Evolutionary conservation across 306 rosid genomes (phyloP).

Genomic region (Medicago lupulina): DNA sequence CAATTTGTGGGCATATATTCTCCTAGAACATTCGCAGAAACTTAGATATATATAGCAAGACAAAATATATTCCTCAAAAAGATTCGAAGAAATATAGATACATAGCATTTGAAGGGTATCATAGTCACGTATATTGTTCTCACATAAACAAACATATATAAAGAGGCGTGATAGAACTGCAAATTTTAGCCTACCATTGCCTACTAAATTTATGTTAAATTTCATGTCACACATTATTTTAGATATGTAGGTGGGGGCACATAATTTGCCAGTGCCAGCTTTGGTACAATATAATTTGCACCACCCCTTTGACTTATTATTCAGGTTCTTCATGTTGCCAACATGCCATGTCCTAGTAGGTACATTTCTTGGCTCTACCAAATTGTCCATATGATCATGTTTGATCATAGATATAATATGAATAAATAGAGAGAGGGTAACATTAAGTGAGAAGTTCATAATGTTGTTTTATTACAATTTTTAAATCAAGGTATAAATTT

Average conservation of each 20-base stretch:
- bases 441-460: too few species aligned
- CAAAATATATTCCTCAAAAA: background rate
- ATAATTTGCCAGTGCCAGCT: background rate
- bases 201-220: background rate
- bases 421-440: too few species aligned
- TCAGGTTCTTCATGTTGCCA: slow-evolving; percentile 16
- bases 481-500: too few species aligned
- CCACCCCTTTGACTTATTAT: background rate
- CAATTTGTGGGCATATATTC: background rate
- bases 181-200: too few species aligned
- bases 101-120: background rate
- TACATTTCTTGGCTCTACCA: background rate
- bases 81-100: background rate
- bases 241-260: background rate
- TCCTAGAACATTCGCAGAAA: background rate
- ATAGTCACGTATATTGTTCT: background rate
- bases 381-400: background rate
- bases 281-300: background rate
- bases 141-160: background rate
- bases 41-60: background rate
- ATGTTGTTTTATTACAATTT: too few species aligned
- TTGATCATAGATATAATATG: background rate
- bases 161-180: background rate
- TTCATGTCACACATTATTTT: background rate
- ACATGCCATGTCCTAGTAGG: background rate